Percentiles rank a stretch among this genome's conserved stretches.
phyloP scores from a whole-genome alignment of 805 yeast genomes.

The Metschnikowia lochheadii region DNA sequence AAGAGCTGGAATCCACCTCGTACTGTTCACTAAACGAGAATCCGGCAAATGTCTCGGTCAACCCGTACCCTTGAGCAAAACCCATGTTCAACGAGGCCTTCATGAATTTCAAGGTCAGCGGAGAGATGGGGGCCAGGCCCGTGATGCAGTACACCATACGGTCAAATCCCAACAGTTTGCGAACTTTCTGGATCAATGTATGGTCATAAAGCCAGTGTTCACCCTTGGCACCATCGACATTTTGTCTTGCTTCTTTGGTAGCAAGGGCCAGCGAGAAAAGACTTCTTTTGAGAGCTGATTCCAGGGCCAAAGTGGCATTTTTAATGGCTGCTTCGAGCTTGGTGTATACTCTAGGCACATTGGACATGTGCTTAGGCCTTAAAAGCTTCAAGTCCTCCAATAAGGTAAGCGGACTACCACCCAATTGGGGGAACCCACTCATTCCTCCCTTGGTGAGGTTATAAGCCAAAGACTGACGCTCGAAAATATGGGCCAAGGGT shows the following conservation, averaged over 20 bases:
- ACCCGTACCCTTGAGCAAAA: conserved; percentile 70
- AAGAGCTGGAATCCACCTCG: conserved; percentile 51
- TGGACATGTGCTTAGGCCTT: conserved; percentile 23
- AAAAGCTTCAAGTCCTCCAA: conserved; percentile 23
- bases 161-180: conserved; percentile 34
- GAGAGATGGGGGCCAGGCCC: conserved; percentile 70
- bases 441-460: conserved; percentile 24
- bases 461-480: conserved; percentile 25
- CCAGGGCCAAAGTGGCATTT: conserved; percentile 21
- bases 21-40: conserved; percentile 34
- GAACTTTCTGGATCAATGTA: conserved; percentile 11
- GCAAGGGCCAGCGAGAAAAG: conserved; percentile 18
- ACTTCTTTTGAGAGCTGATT: conserved; percentile 16
- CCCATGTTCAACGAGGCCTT: conserved; percentile 57
- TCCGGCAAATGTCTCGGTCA: conserved; percentile 64
- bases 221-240: conserved; percentile 18
- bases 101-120: conserved; percentile 56
- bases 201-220: conserved; percentile 18
- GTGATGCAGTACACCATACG: conserved; percentile 25
- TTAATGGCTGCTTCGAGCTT: conserved; percentile 25
- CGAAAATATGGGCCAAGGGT: conserved; percentile 38
- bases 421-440: conserved; percentile 22
- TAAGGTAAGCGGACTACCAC: conserved; percentile 23
- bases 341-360: conserved; percentile 26
- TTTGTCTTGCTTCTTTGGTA: conserved; percentile 17